A percentile compares a stretch with the other conserved stretches of the same genome.
These are phyloP conservation scores for Penicillium rolfsii DNA, from an alignment of 2,329 filamentous ascomycete genomes.

Conservation along the genomic window DNA sequence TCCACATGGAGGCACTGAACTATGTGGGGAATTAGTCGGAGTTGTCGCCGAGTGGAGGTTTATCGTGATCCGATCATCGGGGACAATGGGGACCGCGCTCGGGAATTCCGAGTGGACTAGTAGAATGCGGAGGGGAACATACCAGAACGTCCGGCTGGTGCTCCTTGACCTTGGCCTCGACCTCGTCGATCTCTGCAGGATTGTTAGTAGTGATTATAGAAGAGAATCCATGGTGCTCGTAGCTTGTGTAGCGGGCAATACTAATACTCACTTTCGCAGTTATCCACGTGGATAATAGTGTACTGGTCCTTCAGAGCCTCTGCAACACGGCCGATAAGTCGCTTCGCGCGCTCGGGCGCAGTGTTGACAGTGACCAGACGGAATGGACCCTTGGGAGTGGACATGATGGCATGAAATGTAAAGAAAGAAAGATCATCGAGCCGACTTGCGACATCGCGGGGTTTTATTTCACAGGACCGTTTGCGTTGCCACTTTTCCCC, in stretches of 20 bases:
- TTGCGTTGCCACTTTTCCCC: slow-evolving; percentile 25
- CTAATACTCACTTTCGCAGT: slow-evolving; percentile 60
- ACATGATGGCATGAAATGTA: slow-evolving; percentile 26
- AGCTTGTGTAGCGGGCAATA: slow-evolving; percentile 5
- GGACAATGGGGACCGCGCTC: slow-evolving; percentile 2
- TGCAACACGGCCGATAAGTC: slow-evolving; percentile 63
- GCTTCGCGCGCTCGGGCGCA: slow-evolving; percentile 66
- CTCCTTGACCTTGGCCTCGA: slow-evolving; percentile 57
- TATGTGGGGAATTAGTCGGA: slow-evolving; percentile 34
- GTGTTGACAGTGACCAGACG: slow-evolving; percentile 70
- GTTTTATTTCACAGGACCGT: slow-evolving; percentile 16
- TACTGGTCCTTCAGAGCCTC: slow-evolving; percentile 66
- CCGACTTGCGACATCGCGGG: slow-evolving; percentile 23
- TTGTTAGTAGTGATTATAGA: slow-evolving; percentile 5
- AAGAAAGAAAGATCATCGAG: not conserved
- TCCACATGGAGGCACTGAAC: slow-evolving; percentile 67
- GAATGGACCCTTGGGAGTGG: slow-evolving; percentile 59
- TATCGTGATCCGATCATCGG: not conserved
- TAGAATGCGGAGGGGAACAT: slow-evolving; percentile 28
- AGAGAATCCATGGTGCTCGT: not conserved
- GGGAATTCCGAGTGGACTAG: slow-evolving; percentile 10
- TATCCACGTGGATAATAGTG: slow-evolving; percentile 64
- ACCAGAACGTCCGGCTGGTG: slow-evolving; percentile 60
- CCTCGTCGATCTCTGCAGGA: slow-evolving; percentile 55
- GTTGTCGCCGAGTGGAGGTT: not conserved